Evolutionary conservation across 805 yeast genomes (phyloP).

Genomic region (Candida nanaspora): DNA sequence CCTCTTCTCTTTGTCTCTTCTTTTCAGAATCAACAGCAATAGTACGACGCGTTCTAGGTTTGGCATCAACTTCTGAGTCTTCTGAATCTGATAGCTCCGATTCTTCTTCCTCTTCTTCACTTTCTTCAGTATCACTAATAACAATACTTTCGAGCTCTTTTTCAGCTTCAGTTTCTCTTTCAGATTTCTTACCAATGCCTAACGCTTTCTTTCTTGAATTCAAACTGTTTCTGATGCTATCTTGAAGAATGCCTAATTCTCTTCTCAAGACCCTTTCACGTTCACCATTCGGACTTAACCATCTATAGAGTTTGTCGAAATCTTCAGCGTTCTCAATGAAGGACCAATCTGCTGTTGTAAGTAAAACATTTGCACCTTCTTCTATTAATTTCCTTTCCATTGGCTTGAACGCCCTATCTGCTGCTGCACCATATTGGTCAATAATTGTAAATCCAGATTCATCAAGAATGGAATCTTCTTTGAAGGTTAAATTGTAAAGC

Average conservation of each 20-base stretch:
- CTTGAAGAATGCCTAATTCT: conserved; percentile 49
- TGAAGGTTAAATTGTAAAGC: conserved; percentile 25
- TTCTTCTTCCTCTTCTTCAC: conserved; percentile 15
- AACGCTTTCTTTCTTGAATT: conserved; percentile 51
- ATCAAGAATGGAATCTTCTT: conserved; percentile 15
- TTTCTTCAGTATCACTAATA: conserved; percentile 28
- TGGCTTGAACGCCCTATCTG: conserved; percentile 22
- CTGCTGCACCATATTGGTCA: conserved; percentile 31
- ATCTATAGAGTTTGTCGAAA: conserved; percentile 44
- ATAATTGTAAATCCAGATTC: conserved; percentile 17
- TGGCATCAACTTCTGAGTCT: conserved; percentile 13
- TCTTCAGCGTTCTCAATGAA: conserved; percentile 58
- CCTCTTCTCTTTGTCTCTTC: conserved; percentile 24
- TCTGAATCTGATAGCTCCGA: conserved; percentile 7
- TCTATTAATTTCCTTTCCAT: conserved; percentile 59
- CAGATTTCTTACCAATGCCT: conserved; percentile 33
- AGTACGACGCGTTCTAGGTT: conserved; percentile 30
- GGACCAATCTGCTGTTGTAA: conserved; percentile 58
- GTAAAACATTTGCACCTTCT: conserved; percentile 52
- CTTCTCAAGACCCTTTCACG: conserved; percentile 62
- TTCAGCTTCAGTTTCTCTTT: conserved; percentile 34
- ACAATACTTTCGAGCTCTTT: conserved; percentile 31
- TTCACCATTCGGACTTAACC: conserved; percentile 71
- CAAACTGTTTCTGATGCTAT: conserved; percentile 47
- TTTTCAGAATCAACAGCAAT: conserved; percentile 15